Conservation (phyloP, 345 rosid species). For the Moricandia moricandioides region DNA sequence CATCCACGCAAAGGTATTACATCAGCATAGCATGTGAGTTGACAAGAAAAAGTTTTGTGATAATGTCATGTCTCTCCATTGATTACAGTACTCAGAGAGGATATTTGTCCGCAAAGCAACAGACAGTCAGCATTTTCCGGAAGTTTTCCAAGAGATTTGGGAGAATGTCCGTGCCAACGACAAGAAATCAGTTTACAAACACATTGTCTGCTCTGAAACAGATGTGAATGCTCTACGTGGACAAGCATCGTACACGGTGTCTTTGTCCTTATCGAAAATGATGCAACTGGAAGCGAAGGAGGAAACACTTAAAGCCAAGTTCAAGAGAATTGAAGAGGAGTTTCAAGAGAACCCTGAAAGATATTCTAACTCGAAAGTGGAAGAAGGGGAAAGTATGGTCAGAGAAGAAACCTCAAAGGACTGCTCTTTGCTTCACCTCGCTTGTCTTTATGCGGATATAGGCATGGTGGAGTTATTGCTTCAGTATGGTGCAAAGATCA, state of each 20-base stretch:
- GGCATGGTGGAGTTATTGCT: conserved; percentile 76
- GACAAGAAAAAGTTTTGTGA: neutral
- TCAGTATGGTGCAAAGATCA: conserved; percentile 69
- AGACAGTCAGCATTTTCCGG: conserved; percentile 44
- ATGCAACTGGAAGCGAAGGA: conserved; percentile 38
- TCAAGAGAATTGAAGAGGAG: conserved; percentile 46
- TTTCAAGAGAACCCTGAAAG: conserved; percentile 37
- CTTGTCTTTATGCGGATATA: conserved; percentile 70
- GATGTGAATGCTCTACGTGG: conserved; percentile 60
- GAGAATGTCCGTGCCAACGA: conserved; percentile 65
- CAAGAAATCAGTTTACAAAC: conserved; percentile 65
- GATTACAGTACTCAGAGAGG: conserved; percentile 65
- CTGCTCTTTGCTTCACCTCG: conserved; percentile 75
- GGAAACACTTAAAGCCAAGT: conserved; percentile 32
- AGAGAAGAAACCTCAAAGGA: conserved; percentile 46
- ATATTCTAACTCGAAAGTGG: conserved; percentile 29
- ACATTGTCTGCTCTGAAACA: conserved; percentile 56
- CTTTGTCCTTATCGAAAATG: conserved; percentile 39
- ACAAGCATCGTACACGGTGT: conserved; percentile 49
- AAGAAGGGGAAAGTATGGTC: conserved; percentile 35
- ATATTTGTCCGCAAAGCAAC: conserved; percentile 46
- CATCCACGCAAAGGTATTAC: conserved; percentile 69
- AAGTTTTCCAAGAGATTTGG: conserved; percentile 55
- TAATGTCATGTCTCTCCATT: neutral
- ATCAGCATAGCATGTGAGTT: neutral